Percentiles rank a stretch among this genome's conserved stretches.
Evolutionary conservation across 176 grass and related monocot species (phyloP).

Genomic region (Poa annua): DNA sequence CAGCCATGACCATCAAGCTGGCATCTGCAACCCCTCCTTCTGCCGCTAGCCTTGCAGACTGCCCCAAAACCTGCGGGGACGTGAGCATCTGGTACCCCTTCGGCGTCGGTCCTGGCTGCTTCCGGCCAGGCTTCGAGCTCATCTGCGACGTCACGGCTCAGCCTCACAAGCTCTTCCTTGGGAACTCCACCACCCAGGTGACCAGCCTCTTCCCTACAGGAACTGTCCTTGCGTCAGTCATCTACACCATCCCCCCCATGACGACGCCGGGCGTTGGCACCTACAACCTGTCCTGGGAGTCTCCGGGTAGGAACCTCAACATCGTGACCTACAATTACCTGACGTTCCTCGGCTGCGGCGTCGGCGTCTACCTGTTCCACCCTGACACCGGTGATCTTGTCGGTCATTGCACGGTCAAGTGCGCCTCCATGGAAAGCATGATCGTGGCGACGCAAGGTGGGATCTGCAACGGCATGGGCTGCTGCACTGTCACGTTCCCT

Average conservation of each 20-base stretch:
- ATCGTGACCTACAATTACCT: constrained; percentile 38
- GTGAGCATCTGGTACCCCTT: constrained; percentile 46
- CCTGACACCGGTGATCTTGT: constrained; percentile 3
- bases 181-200: constrained; percentile 32
- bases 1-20: constrained; percentile 13
- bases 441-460: not conserved
- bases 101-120: constrained; percentile 46
- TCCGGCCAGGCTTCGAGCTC: constrained; percentile 44
- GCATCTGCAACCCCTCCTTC: constrained; percentile 25
- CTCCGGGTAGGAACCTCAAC: constrained; percentile 32
- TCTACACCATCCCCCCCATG: constrained; percentile 38
- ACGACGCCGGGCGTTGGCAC: not conserved
- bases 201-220: constrained; percentile 27
- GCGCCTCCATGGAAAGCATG: constrained; percentile 30
- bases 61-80: constrained; percentile 34
- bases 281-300: constrained; percentile 37
- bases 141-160: constrained; percentile 24
- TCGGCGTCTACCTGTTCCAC: constrained; percentile 27
- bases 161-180: constrained; percentile 48
- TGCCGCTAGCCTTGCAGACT: not conserved
- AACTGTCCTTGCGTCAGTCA: constrained; percentile 30
- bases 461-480: constrained; percentile 41
- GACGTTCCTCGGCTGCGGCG: constrained; percentile 34
- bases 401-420: constrained; percentile 31
- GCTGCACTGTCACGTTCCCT: constrained; percentile 29